Evolutionary conservation across 2,329 filamentous ascomycete species (phyloP).

Genomic region (Massarina eburnea): DNA sequence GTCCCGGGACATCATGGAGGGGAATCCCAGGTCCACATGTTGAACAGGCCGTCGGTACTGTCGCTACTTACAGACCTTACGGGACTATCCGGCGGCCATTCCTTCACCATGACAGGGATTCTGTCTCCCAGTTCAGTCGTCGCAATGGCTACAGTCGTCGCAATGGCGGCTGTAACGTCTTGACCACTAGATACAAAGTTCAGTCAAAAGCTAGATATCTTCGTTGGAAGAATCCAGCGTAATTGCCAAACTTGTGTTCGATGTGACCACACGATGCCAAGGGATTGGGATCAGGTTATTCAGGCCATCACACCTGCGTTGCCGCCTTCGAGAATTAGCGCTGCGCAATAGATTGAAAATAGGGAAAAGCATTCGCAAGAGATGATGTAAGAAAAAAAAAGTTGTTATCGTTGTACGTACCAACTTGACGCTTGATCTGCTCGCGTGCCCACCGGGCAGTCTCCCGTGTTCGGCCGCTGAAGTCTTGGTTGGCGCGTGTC

Average conservation of each 20-base stretch:
- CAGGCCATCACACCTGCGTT: constrained; percentile 41
- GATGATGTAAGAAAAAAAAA: constrained; percentile 2
- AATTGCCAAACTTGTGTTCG: constrained; percentile 15
- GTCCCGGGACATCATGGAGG: too few species aligned
- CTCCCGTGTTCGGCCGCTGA: constrained; percentile 79
- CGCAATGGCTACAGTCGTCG: constrained; percentile 1
- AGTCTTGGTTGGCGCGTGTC: constrained; percentile 86
- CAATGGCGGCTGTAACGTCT: constrained; percentile 1
- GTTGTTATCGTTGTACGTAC: constrained; percentile 27
- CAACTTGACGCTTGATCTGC: constrained; percentile 88
- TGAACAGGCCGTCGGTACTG: too few species aligned
- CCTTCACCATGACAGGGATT: neutral
- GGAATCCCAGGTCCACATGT: too few species aligned
- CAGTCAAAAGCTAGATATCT: constrained; percentile 17
- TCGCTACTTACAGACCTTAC: too few species aligned
- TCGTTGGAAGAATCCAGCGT: constrained; percentile 17
- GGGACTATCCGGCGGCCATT: too few species aligned
- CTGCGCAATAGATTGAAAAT: constrained; percentile 16
- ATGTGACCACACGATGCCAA: constrained; percentile 10
- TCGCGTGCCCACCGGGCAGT: constrained; percentile 97
- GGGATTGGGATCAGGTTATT: constrained; percentile 13
- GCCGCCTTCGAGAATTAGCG: constrained; percentile 35
- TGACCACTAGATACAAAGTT: constrained; percentile 6
- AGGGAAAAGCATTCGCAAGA: neutral
- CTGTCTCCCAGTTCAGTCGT: neutral